Percentiles rank a stretch among this genome's conserved stretches.
Evolutionary conservation across 805 yeast species (phyloP).

Genomic region (Kodamaea nitidulidarum): DNA sequence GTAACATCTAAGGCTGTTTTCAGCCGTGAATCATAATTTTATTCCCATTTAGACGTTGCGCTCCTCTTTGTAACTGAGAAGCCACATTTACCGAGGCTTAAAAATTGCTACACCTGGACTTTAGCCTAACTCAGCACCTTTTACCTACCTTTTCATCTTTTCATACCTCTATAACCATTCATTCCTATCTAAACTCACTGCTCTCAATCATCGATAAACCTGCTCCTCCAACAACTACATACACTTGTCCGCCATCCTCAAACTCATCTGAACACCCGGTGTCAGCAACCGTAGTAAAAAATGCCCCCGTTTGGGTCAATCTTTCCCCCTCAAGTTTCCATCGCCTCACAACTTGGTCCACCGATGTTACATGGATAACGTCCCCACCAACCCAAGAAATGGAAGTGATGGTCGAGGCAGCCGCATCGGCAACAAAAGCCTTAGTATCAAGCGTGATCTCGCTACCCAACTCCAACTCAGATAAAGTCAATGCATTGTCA

Average conservation of each 20-base stretch:
- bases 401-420: constrained; percentile 82
- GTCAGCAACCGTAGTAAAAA: constrained; percentile 83
- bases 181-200: background rate
- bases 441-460: constrained; percentile 21
- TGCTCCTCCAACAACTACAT: constrained; percentile 69
- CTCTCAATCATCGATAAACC: constrained; percentile 45
- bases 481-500: constrained; percentile 62
- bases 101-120: no score
- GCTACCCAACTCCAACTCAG: constrained; percentile 15
- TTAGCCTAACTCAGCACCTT: no score
- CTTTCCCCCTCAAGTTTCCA: constrained; percentile 47
- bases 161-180: background rate
- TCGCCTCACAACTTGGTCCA: constrained; percentile 70
- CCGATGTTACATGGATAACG: constrained; percentile 59
- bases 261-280: constrained; percentile 66
- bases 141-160: background rate
- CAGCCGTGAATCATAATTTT: no score
- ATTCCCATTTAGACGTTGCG: no score
- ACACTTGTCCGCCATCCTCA: constrained; percentile 19
- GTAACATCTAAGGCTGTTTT: no score
- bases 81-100: no score
- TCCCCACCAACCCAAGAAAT: constrained; percentile 33
- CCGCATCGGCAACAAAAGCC: constrained; percentile 53
- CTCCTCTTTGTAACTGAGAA: no score
- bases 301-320: constrained; percentile 30